Evolutionary conservation across 495 filamentous ascomycete genomes (phyloP).

Genomic region (Poronia punctata): DNA sequence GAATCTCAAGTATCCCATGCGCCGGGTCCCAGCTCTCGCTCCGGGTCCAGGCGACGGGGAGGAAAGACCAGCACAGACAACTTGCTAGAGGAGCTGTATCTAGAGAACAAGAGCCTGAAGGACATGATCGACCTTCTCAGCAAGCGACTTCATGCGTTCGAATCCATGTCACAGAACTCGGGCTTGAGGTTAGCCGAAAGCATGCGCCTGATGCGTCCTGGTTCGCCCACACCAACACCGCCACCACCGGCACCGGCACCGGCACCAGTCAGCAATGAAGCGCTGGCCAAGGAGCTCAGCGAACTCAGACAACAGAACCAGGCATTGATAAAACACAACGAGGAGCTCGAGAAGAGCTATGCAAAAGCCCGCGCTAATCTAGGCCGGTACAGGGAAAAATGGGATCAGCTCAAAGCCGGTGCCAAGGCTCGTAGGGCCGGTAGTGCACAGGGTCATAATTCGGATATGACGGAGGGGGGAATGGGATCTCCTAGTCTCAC

Average conservation of each 20-base stretch:
- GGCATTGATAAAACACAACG: constrained; percentile 45
- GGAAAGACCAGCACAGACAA: constrained; percentile 35
- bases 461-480: constrained; percentile 10
- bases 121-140: constrained; percentile 70
- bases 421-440: constrained; percentile 59
- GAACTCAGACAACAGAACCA: constrained; percentile 55
- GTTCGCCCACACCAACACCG: constrained; percentile 27
- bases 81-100: constrained; percentile 71
- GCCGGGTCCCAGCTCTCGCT: constrained; percentile 16
- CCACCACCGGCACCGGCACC: too few relatives aligned
- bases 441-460: constrained; percentile 28
- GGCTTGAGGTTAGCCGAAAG: constrained; percentile 75
- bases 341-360: constrained; percentile 55
- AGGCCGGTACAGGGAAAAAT: constrained; percentile 64
- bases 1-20: constrained; percentile 49
- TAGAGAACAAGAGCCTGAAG: constrained; percentile 73
- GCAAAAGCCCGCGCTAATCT: constrained; percentile 61
- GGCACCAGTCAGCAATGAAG: constrained; percentile 16
- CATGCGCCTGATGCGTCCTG: constrained; percentile 56
- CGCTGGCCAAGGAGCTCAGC: constrained; percentile 35
- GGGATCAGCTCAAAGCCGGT: constrained; percentile 79
- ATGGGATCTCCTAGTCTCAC: constrained; percentile 14
- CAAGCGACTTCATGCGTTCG: constrained; percentile 74
- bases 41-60: constrained; percentile 21
- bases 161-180: constrained; percentile 74